Base-by-base conservation (phyloP, 352 stramenopile species). In the Pythium coloratum region DNA sequence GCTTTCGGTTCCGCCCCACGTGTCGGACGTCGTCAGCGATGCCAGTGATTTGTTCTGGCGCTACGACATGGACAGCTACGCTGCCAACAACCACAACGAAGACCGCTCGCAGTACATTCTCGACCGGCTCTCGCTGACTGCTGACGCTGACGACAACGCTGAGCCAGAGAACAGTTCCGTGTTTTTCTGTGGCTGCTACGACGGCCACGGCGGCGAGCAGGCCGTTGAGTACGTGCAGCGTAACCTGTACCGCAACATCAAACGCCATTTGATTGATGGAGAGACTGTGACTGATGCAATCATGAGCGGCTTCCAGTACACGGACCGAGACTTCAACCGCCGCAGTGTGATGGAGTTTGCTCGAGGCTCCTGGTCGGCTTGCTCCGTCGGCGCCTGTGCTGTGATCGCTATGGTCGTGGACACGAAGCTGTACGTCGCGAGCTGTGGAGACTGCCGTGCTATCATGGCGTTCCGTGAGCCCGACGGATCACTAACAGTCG, bases 151-250 rank as follows among this genome's bases (percentile, higher is more conserved):
- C 6, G 64, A 55, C 14, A 67, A 59, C 3, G 68, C 71, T 32
- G 61, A 56, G 38, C 30, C 69, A 12, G 7, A 42, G 36, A 42
- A 42, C 36, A 42, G 36, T 24, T 76, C 70, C 34, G 62, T 87
- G 13, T 88, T 90, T 61, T 90, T 90, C 67, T 90, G 81, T 58
- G 81, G 75, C n/a, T 88, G 79, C 72, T 90, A 90, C 70, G 81
- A 90, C 56, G 81, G 81, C 42, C 81, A 90, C 63, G 81, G 81
- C 51, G 81, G 81, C 32, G 81, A 88, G 60, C 70, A 85, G 44
- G 81, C 81, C 5, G 81, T 90, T 26, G 77, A 88, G 60, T 90
- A 80, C 69, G 81, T 90, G n/a, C 77, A 90, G 62, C 76, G 79
- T 38, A 81, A 87, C 38, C 56, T 90, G 0, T 90, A 88, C 57